Base-by-base conservation (phyloP, 108 stramenopile genomes). In the Craspedostauros australis region DNA sequence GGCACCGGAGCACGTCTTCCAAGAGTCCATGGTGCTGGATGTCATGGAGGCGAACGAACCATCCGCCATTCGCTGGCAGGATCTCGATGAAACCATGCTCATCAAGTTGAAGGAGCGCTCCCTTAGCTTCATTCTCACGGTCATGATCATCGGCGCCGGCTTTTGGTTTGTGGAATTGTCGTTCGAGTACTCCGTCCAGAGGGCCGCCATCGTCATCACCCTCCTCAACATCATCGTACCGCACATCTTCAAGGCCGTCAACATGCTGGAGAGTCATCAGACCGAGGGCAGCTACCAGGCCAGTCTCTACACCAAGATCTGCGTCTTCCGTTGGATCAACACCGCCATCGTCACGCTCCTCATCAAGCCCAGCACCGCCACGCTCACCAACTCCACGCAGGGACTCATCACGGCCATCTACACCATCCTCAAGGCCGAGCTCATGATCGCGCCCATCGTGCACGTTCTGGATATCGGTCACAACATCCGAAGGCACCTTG, bases 51-150 rank as follows among this genome's bases (percentile, higher is more conserved):
- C n/a, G n/a, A n/a, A n/a, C 4, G 77, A 79, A 39, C 77, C 77
- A 9, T 68, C 38, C 18, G 55, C 66, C 2, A 64, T 79, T 29
- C 70, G 77, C n/a, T 79, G 77, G 77, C 66, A 62, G 33, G 77
- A 79, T 56, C 37, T 79, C 6, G 73, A 73, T 50, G 73, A 66
- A 31, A 72, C 41, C 30, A 19, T 40, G 3, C 19, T 55, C n/a
- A n/a, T n/a, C n/a, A n/a, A n/a, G n/a, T n/a, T n/a, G n/a, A n/a
- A n/a, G n/a, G n/a, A n/a, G n/a, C n/a, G n/a, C n/a, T n/a, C n/a
- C n/a, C n/a, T n/a, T n/a, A n/a, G n/a, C n/a, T n/a, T n/a, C n/a
- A n/a, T n/a, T n/a, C n/a, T n/a, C n/a, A n/a, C n/a, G n/a, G n/a
- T n/a, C n/a, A n/a, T n/a, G n/a, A n/a, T n/a, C n/a, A n/a, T n/a